phyloP scores from a whole-genome alignment of 352 stramenopile genomes.

The Lagenidium sp. region DNA sequence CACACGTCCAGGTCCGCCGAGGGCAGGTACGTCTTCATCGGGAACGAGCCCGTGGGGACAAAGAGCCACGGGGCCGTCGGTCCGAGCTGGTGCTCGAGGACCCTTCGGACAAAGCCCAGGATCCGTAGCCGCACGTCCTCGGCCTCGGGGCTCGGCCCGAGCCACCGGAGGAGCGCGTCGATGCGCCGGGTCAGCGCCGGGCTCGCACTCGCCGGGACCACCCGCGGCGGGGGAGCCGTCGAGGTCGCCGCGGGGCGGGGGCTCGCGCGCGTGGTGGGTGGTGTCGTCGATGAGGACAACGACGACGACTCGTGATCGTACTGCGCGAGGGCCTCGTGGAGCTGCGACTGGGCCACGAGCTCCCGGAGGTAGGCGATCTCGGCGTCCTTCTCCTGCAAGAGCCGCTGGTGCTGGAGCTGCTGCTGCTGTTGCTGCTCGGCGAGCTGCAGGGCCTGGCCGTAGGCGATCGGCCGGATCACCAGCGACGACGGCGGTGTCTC shows the following conservation, averaged over 20 bases:
- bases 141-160: slow-evolving; percentile 51
- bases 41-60: slow-evolving; percentile 76
- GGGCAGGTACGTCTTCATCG: slow-evolving; percentile 88
- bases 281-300: background rate
- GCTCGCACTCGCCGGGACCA: no score
- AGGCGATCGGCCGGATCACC: slow-evolving; percentile 62
- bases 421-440: slow-evolving; percentile 61
- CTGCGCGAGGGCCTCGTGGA: background rate
- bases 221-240: no score
- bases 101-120: slow-evolving; percentile 50
- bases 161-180: slow-evolving; percentile 48
- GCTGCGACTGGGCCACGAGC: slow-evolving; percentile 22
- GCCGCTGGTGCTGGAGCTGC: slow-evolving; percentile 37
- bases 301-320: background rate
- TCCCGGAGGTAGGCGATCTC: slow-evolving; percentile 43
- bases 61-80: slow-evolving; percentile 37
- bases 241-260: background rate
- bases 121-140: slow-evolving; percentile 56
- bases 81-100: slow-evolving; percentile 52
- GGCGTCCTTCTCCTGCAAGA: slow-evolving; percentile 55
- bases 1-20: slow-evolving; percentile 83
- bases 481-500: slow-evolving; percentile 20
- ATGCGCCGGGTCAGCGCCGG: slow-evolving; percentile 16
- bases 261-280: background rate
- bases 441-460: slow-evolving; percentile 53